These are phyloP conservation scores for Corylus avellana DNA, from an alignment of 306 rosid genomes.

Conservation along the genomic window DNA sequence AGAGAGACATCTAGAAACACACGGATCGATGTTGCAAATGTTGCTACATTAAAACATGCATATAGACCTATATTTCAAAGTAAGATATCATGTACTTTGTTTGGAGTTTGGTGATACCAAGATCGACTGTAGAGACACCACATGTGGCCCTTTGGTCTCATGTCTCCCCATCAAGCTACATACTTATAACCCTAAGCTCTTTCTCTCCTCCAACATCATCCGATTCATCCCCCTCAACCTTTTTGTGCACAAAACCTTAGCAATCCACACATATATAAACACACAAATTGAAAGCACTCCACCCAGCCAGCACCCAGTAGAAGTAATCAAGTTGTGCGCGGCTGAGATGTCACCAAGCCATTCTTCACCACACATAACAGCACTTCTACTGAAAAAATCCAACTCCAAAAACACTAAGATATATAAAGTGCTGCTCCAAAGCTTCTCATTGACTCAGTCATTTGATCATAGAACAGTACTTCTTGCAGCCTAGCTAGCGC, in stretches of 20 bases:
- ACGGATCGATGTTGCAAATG: too few species aligned
- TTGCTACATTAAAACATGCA: too few species aligned
- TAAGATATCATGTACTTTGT: neutral
- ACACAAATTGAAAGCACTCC: conserved; percentile 32
- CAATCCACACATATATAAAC: conserved; percentile 26
- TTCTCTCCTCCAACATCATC: neutral
- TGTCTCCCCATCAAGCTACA: neutral
- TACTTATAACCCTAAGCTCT: neutral
- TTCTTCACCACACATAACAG: conserved; percentile 14
- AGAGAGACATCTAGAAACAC: too few species aligned
- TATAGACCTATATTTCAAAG: too few species aligned
- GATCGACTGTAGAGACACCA: too few species aligned
- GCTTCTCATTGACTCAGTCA: too few species aligned
- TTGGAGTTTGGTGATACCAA: neutral
- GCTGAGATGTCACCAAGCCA: conserved; percentile 47
- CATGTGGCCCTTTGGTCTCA: neutral
- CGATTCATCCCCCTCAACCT: conserved; percentile 17
- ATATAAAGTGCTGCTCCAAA: too few species aligned
- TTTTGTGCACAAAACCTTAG: conserved; percentile 40
- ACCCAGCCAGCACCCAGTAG: conserved; percentile 44
- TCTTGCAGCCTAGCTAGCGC: conserved; percentile 31
- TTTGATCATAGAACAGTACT: conserved; percentile 26
- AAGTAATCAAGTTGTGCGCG: conserved; percentile 41
- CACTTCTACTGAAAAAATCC: conserved; percentile 10
- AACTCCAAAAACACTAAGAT: too few species aligned